Base-by-base conservation (phyloP, 371 early-diverging fungal genomes). In the Apophysomyces ossiformis region DNA sequence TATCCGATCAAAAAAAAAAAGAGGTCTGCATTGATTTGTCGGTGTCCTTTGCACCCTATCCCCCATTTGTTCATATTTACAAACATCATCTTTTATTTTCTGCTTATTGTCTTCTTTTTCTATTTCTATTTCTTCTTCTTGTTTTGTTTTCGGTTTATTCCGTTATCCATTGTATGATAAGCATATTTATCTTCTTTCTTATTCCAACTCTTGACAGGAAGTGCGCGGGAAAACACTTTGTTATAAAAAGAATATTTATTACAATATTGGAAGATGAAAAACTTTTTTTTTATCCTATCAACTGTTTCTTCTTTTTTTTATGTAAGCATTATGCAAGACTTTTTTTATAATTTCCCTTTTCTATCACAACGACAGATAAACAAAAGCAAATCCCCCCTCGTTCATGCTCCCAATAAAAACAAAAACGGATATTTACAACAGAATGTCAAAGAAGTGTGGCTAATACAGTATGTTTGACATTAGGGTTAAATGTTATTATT, bases 201-300 rank as follows among this genome's bases (percentile, higher is more conserved):
- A n/a, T n/a, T 18, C 4, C 16, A 18, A 45, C 16, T 43, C 1
- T 43, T 45, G 46, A 45, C 16, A n/a, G n/a, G 11, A 50, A 18
- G n/a, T 50, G 21, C 54, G 54, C 54, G 54, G 54, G 54, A 50
- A 50, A 50, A n/a, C 13, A 5, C 13, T 35, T 38, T 16, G n/a
- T 41, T 37, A 38, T 35, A 63, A 36, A 36, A 56, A 15, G 26
- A 43, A 43, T 26, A 26, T 26, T 2, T 2, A 26, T 2, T 26
- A 26, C 2, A 26, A 26, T 26, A 26, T 26, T 26, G 32, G 32
- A 26, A 26, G 32, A 26, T 26, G 32, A 26, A 26, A 26, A 26
- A 26, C 32, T 35, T 44, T 44, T 67, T 39, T 39, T 38, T 38
- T 70, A 68, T 64, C 54, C 64, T 54, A 60, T 57, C 37, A 26